Evolutionary conservation across 805 yeast genomes (phyloP).

Genomic region (Wickerhamomyces silvicola): DNA sequence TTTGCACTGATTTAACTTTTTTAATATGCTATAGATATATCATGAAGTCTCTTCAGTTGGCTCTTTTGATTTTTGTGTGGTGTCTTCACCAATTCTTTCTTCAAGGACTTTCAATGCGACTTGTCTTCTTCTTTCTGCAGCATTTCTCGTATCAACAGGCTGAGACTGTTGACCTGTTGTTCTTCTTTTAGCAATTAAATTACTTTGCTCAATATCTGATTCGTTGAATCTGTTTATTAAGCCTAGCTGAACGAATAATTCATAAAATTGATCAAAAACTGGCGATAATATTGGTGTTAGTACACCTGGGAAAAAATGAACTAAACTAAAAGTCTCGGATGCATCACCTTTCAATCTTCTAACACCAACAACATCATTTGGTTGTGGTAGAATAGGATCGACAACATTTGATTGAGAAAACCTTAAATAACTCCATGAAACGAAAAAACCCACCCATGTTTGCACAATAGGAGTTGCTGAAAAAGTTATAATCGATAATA

Average conservation of each 20-base stretch:
- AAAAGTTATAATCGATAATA: slow-evolving; percentile 22
- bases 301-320: slow-evolving; percentile 74
- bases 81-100: slow-evolving; percentile 41
- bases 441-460: slow-evolving; percentile 50
- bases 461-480: slow-evolving; percentile 51
- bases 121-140: slow-evolving; percentile 72
- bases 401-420: slow-evolving; percentile 58
- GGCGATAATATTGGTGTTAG: slow-evolving; percentile 46
- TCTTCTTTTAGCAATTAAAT: slow-evolving; percentile 63
- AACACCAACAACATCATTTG: slow-evolving; percentile 22
- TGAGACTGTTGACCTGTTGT: slow-evolving; percentile 18
- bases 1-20: too few species aligned
- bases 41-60: too few species aligned
- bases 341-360: slow-evolving; percentile 69
- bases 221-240: slow-evolving; percentile 58
- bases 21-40: too few species aligned
- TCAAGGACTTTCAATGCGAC: slow-evolving; percentile 71
- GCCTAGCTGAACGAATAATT: slow-evolving; percentile 35
- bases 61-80: slow-evolving; percentile 1
- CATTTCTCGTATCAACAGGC: slow-evolving; percentile 36
- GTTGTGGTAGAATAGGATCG: slow-evolving; percentile 49
- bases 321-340: slow-evolving; percentile 78
- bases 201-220: slow-evolving; percentile 66
- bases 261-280: slow-evolving; percentile 38
- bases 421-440: slow-evolving; percentile 72